A percentile compares a stretch with the other conserved stretches of the same genome.
Conservation (phyloP, 495 filamentous ascomycete genomes). For the Aspergillus diversus region DNA sequence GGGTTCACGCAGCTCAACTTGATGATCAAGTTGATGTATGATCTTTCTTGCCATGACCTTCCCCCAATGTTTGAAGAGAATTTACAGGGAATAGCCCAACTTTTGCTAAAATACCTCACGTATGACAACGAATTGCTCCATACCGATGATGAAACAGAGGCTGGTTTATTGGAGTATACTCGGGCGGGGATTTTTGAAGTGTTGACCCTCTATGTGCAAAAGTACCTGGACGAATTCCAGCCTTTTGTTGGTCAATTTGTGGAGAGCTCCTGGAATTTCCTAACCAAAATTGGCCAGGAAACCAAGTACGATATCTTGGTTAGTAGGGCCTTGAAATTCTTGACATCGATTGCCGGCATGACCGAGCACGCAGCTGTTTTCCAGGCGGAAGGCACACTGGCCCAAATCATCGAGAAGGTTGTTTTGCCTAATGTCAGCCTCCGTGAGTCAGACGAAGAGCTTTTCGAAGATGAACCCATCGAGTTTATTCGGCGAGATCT, state of each 20-base stretch:
- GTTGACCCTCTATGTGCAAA: constrained; percentile 82
- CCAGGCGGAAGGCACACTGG: constrained; percentile 73
- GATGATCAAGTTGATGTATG: constrained; percentile 88
- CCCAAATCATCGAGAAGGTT: constrained; percentile 90
- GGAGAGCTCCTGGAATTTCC: constrained; percentile 83
- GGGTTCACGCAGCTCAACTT: constrained; percentile 83
- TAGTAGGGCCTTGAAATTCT: constrained; percentile 89
- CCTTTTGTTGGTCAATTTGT: constrained; percentile 79
- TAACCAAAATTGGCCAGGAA: constrained; percentile 82
- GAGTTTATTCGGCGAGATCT: constrained; percentile 96
- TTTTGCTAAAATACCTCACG: constrained; percentile 90
- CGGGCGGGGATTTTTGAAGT: constrained; percentile 92
- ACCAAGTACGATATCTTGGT: constrained; percentile 96
- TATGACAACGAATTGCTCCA: constrained; percentile 83
- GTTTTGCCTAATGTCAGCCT: constrained; percentile 90
- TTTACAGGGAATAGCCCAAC: constrained; percentile 68
- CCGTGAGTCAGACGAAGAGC: constrained; percentile 88
- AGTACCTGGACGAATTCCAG: constrained; percentile 92
- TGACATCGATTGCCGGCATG: constrained; percentile 84
- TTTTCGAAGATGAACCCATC: constrained; percentile 98
- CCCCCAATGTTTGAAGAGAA: constrained; percentile 91
- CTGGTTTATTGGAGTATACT: constrained; percentile 78
- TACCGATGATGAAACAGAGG: constrained; percentile 84
- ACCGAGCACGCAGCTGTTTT: constrained; percentile 79
- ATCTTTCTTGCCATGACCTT: constrained; percentile 94